Conservation (phyloP, 2,329 filamentous ascomycete genomes). For the Fusarium neocosmosporiellum region DNA sequence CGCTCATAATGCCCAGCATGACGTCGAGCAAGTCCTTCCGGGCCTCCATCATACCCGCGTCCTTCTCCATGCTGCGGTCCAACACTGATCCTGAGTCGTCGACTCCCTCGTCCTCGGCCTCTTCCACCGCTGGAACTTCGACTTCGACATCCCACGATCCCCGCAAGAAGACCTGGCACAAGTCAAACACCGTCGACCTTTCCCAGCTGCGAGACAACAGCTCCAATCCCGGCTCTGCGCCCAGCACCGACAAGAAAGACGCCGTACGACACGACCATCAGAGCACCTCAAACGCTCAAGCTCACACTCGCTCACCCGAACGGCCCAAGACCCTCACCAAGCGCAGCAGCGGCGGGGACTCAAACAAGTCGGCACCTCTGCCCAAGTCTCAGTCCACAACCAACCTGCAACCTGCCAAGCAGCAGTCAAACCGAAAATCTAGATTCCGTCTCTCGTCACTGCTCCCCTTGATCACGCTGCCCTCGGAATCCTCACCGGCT, state of each 20-base stretch:
- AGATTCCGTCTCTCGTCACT: conserved; percentile 51
- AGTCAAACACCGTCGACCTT: conserved; percentile 40
- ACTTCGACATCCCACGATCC: conserved; percentile 14
- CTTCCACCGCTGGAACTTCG: conserved; percentile 2
- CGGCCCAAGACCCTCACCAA: conserved; percentile 30
- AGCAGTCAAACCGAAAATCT: conserved; percentile 45
- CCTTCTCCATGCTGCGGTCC: conserved; percentile 50
- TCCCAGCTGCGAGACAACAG: conserved; percentile 33
- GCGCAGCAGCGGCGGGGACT: conserved; percentile 13
- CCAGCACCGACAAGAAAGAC: conserved; percentile 19
- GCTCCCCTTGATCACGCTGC: conserved; percentile 53
- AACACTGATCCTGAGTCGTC: conserved; percentile 45
- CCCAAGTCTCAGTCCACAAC: conserved; percentile 34
- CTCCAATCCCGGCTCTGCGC: conserved; percentile 14
- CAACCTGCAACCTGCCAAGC: conserved; percentile 26
- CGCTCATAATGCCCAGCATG: conserved; percentile 50
- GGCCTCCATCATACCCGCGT: conserved; percentile 51
- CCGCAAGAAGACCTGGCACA: conserved; percentile 41
- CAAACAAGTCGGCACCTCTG: conserved; percentile 14
- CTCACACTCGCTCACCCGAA: conserved; percentile 30
- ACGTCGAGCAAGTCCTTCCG: conserved; percentile 59
- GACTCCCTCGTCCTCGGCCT: conserved; percentile 20
- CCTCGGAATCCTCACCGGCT: conserved; percentile 44
- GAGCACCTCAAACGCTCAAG: not conserved
- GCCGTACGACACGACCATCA: conserved; percentile 33